A percentile compares a stretch with the other conserved stretches of the same genome.
These are phyloP conservation scores for Acrocalymma vagum DNA, from an alignment of 2,329 filamentous ascomycete genomes.

Conservation along the genomic window DNA sequence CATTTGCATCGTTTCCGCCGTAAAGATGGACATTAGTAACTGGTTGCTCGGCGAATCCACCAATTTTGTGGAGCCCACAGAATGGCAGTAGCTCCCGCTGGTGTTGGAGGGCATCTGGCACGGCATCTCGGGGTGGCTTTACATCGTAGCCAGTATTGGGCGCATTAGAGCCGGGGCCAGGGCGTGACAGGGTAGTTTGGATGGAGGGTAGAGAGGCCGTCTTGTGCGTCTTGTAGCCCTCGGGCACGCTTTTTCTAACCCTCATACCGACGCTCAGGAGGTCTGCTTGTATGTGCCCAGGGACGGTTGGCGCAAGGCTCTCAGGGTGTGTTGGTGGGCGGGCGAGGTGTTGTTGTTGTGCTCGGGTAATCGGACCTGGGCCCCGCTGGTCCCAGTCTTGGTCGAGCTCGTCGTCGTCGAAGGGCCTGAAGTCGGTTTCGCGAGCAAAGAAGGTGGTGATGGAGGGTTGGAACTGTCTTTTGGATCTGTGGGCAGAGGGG, in stretches of 20 bases:
- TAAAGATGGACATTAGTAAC: conserved; percentile 44
- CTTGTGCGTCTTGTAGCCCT: conserved; percentile 86
- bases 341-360: conserved; percentile 24
- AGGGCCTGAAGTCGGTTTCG: conserved; percentile 20
- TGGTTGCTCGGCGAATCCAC: conserved; percentile 71
- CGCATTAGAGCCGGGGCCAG: conserved; percentile 20
- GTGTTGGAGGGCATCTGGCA: conserved; percentile 33
- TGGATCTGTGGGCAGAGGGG: conserved; percentile 51
- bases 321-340: conserved; percentile 21
- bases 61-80: conserved; percentile 80
- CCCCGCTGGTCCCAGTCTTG: conserved; percentile 28
- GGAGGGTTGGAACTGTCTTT: conserved; percentile 55
- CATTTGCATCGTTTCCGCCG: conserved; percentile 49
- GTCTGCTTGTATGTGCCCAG: conserved; percentile 75
- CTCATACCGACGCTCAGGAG: conserved; percentile 95
- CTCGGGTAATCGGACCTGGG: conserved; percentile 35
- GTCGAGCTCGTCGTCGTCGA: conserved; percentile 20
- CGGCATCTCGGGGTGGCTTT: conserved; percentile 30
- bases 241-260: conserved; percentile 88
- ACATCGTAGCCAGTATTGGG: conserved; percentile 24
- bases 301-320: conserved; percentile 60
- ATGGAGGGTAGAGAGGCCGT: conserved; percentile 34
- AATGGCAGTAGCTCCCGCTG: conserved; percentile 77
- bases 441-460: conserved; percentile 55
- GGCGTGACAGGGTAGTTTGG: conserved; percentile 32